Evolutionary conservation across 2,329 filamentous ascomycete genomes (phyloP), one percentile per base, ranked within the genome.

Genomic region (Periconia digitata): DNA sequence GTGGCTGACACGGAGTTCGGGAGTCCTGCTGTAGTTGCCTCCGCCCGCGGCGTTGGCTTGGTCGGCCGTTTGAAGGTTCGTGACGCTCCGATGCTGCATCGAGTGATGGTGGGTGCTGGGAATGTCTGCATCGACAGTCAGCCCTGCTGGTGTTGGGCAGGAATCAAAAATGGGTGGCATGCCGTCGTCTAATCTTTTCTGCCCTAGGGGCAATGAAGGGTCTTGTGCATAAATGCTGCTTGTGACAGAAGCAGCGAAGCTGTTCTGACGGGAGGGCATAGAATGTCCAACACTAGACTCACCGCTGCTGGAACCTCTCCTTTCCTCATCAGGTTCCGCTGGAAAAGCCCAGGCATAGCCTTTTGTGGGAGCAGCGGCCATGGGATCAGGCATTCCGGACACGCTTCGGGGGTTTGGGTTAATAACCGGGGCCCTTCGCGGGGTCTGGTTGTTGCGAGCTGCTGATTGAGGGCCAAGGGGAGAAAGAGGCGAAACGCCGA

Each of bases 341-440:
- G 89, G 88, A 59, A 92, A 92, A 56, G 89, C 89, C 88, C 89
- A 92, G 4, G 89, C 86, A 67, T 87, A 88, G 66, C 89, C 89
- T 69, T 90, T 90, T 10, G 87, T 92, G 5, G 89, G 88, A 66
- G 90, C 86, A 23, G 87, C 85, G 34, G 89, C 89, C 58, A 74
- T 79, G 6, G 77, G 77, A 64, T 79, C 74, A 76, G 85, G 63
- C 82, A 86, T 74, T 79, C 89, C 63, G 75, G 83, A 72, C 78
- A 81, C 44, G 75, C 85, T 56, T 78, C 86, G 54, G 76, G 87
- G 56, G 23, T 76, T 75, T 0, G 87, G 87, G 21, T 86, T 89
- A 60, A 92, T 92, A 8, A 87, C 83, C 5, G 89, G 89, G 3
- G 89, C 89, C 55, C 85, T 81, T 44, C 81, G 76, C 8, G 78